Evolutionary conservation across 2,329 filamentous ascomycete species (phyloP).

Genomic region (Neopestalotiopsis rosae): DNA sequence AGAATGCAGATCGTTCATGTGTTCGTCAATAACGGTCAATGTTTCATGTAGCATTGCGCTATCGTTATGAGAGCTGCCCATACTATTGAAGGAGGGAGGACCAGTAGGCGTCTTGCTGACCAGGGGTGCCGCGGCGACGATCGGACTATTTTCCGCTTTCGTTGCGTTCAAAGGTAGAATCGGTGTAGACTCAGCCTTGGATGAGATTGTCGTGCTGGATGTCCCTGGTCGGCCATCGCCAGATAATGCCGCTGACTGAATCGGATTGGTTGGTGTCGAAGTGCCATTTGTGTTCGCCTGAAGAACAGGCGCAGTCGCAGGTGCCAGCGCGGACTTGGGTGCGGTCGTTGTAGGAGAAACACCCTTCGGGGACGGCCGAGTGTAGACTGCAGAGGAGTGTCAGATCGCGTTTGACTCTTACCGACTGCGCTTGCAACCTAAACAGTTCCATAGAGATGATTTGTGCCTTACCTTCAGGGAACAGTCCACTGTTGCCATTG

Average conservation of each 20-base stretch:
- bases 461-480: constrained; percentile 72
- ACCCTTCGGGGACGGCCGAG: constrained; percentile 59
- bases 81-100: constrained; percentile 27
- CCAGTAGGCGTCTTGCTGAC: constrained; percentile 27
- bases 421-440: background rate
- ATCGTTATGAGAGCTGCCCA: constrained; percentile 51
- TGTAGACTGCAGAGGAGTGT: constrained; percentile 57
- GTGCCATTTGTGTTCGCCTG: constrained; percentile 31
- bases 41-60: constrained; percentile 86
- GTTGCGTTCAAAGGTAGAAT: constrained; percentile 48
- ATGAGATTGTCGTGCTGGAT: constrained; percentile 24
- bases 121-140: constrained; percentile 23
- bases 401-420: background rate
- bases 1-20: constrained; percentile 83
- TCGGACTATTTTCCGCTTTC: constrained; percentile 39
- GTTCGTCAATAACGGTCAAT: constrained; percentile 93
- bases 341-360: constrained; percentile 27
- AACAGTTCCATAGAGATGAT: background rate
- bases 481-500: constrained; percentile 77
- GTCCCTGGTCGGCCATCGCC: constrained; percentile 31
- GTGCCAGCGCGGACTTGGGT: constrained; percentile 23
- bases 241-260: constrained; percentile 32
- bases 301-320: constrained; percentile 28
- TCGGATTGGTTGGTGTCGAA: constrained; percentile 25
- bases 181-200: constrained; percentile 35